Evolutionary conservation across 257 asterid species (phyloP).

Genomic region (Jasminum sambac): DNA sequence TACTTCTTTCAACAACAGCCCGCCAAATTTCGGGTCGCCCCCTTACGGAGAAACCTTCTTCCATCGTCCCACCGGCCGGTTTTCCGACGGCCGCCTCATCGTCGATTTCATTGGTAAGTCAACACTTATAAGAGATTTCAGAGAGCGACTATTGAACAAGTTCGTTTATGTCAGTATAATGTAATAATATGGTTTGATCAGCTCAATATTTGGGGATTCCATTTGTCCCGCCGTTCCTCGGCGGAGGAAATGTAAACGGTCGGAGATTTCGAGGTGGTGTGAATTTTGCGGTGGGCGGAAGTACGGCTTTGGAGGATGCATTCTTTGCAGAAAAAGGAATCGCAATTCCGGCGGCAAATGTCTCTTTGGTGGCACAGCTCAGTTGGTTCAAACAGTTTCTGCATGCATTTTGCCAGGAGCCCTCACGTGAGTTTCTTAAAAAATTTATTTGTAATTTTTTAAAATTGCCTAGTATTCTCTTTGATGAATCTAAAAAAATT

Average conservation of each 20-base stretch:
- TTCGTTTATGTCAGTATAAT: too few relatives aligned
- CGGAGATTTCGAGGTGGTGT: slow-evolving; percentile 17
- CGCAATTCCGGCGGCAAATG: slow-evolving; percentile 14
- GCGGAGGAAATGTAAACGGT: slow-evolving; percentile 2
- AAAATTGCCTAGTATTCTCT: too few relatives aligned
- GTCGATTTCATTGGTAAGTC: slow-evolving; percentile 39
- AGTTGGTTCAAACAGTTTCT: slow-evolving; percentile 42
- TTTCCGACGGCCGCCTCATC: slow-evolving; percentile 42
- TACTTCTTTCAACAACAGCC: not conserved
- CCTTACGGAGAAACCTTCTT: slow-evolving; percentile 42
- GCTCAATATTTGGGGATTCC: slow-evolving; percentile 43
- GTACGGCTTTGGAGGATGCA: slow-evolving; percentile 36
- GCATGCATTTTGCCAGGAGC: slow-evolving; percentile 20
- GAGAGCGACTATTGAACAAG: too few relatives aligned
- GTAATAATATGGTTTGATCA: too few relatives aligned
- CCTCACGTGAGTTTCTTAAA: slow-evolving; percentile 26
- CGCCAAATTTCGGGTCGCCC: not conserved
- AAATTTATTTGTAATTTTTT: too few relatives aligned
- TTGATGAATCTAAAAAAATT: too few relatives aligned
- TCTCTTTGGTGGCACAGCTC: slow-evolving; percentile 37
- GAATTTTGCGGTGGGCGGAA: slow-evolving; percentile 54
- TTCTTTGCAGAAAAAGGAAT: slow-evolving; percentile 34
- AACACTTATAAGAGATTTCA: too few relatives aligned
- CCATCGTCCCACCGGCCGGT: slow-evolving; percentile 36
- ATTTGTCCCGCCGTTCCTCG: slow-evolving; percentile 33